A percentile compares a stretch with the other conserved stretches of the same genome.
Conservation (phyloP, 148 eudicot genomes). For the Oxyria digyna region DNA sequence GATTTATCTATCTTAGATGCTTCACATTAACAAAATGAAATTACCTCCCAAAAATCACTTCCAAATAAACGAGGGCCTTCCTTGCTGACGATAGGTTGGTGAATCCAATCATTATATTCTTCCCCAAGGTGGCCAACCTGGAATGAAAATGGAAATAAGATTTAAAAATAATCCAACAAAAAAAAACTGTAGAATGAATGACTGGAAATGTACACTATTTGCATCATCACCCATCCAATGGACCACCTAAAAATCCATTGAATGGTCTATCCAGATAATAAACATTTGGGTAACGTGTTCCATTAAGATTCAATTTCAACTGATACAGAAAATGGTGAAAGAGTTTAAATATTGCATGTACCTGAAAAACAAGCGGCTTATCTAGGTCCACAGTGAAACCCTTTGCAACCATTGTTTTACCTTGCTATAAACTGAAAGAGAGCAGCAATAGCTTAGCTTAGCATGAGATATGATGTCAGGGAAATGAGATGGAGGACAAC, state of each 20-base stretch:
- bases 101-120: conserved; percentile 59
- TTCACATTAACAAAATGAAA: neutral
- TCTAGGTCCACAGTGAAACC: conserved; percentile 62
- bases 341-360: conserved; percentile 4
- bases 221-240: neutral
- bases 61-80: conserved; percentile 61
- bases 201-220: neutral
- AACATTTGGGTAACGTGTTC: neutral
- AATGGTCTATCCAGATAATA: neutral
- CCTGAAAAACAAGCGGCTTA: conserved; percentile 96
- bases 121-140: conserved; percentile 78
- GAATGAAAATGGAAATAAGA: neutral
- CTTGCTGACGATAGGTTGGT: conserved; percentile 50
- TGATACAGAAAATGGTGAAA: neutral
- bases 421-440: conserved; percentile 1
- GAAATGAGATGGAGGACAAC: neutral
- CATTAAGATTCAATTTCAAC: neutral
- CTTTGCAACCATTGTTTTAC: conserved; percentile 7
- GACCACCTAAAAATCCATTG: neutral
- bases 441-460: neutral
- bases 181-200: neutral
- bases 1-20: neutral
- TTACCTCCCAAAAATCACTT: conserved; percentile 58
- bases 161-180: neutral
- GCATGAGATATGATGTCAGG: neutral